Conservation (phyloP, 352 stramenopile genomes). For the Poterioochromonas sp. region DNA sequence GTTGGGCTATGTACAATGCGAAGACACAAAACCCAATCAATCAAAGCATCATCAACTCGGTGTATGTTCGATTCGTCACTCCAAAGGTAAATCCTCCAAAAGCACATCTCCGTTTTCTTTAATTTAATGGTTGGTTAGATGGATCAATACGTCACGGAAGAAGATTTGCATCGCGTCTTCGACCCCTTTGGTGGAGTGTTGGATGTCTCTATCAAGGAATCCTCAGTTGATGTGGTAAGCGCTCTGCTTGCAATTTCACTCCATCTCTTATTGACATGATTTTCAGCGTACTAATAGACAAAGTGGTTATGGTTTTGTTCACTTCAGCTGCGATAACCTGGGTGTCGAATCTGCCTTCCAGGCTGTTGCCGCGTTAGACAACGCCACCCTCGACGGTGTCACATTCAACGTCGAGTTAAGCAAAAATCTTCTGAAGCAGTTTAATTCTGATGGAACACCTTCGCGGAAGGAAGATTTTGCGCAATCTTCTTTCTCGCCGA, state of each 20-base stretch:
- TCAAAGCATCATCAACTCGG: constrained; percentile 1
- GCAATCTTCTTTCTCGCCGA: too few species aligned
- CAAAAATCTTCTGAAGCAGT: constrained; percentile 13
- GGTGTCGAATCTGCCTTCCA: constrained; percentile 3
- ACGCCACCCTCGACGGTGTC: not conserved
- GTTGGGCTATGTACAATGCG: constrained; percentile 23
- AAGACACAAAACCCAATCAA: too few species aligned
- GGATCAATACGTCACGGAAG: constrained; percentile 2
- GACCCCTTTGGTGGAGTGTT: not conserved
- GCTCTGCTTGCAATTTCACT: not conserved
- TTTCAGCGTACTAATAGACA: not conserved
- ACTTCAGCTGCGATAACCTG: not conserved
- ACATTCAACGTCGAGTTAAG: not conserved
- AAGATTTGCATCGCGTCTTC: constrained; percentile 4
- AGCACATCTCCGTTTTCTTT: too few species aligned
- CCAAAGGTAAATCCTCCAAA: not conserved
- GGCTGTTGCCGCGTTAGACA: not conserved
- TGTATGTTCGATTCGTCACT: constrained; percentile 22
- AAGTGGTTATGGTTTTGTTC: constrained; percentile 16
- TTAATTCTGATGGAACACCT: not conserved
- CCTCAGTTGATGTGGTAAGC: constrained; percentile 7
- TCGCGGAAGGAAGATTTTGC: too few species aligned
- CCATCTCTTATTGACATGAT: not conserved
- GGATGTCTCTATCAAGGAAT: constrained; percentile 28
- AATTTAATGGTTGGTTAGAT: too few species aligned